A percentile compares a stretch with the other conserved stretches of the same genome.
Evolutionary conservation across 345 rosid species (phyloP).

Genomic region (Mallotus nudiflorus): DNA sequence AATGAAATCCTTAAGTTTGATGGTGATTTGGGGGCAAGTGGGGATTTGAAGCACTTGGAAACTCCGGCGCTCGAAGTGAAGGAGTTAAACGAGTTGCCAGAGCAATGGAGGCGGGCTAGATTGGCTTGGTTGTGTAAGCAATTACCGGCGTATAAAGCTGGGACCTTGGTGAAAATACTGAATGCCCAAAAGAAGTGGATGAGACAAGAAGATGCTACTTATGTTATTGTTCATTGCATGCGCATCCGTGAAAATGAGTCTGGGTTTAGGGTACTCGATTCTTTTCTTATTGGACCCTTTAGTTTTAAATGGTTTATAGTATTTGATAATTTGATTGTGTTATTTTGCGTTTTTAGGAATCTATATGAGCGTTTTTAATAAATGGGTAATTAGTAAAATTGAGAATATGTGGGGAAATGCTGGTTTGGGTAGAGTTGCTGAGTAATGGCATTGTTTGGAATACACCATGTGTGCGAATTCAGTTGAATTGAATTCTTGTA

Average conservation of each 20-base stretch:
- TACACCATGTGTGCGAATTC: no score
- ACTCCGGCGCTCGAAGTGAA: conserved; percentile 54
- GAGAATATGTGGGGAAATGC: background rate
- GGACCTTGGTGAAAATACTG: conserved; percentile 62
- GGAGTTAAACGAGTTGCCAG: conserved; percentile 73
- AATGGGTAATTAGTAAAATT: background rate
- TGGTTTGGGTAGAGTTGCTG: background rate
- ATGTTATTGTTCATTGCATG: conserved; percentile 63
- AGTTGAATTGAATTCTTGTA: no score
- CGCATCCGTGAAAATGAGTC: conserved; percentile 86
- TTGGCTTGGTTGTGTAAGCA: conserved; percentile 94
- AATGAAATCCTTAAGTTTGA: conserved; percentile 13
- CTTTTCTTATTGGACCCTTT: background rate
- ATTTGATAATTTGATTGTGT: background rate
- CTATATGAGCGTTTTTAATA: background rate
- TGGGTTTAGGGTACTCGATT: conserved; percentile 61
- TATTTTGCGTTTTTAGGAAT: background rate
- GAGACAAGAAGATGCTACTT: conserved; percentile 79
- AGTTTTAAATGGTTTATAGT: background rate
- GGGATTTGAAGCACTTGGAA: conserved; percentile 40
- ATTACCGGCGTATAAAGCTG: conserved; percentile 68
- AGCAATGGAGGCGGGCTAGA: conserved; percentile 84
- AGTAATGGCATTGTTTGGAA: no score
- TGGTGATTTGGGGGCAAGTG: conserved; percentile 20
- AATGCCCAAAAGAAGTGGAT: conserved; percentile 88